Evolutionary conservation across 306 rosid species (phyloP), one percentile per base, ranked within the genome.

Genomic region (Coriaria nepalensis): DNA sequence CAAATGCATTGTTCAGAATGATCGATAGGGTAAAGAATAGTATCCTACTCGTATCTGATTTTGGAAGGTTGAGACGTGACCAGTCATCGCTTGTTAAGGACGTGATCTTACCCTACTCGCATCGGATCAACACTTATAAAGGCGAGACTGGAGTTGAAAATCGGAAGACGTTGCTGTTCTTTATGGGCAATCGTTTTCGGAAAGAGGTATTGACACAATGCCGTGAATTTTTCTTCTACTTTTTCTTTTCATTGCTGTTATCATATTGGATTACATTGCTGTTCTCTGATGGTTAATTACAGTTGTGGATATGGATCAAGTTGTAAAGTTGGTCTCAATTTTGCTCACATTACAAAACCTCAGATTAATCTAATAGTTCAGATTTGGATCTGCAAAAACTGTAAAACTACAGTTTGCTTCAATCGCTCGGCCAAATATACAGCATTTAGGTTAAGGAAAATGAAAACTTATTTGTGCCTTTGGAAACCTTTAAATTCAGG

Each of bases 21-120:
- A 53, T 85, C 6, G 92, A 85, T 50, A 63, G 42, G 70, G 62
- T 85, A 0, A 85, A 76, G 58, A 85, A 71, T 32, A 66, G 68
- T 7, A 79, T 85, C 11, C 9, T 90, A 58, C 84, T 90, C 4
- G 82, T 90, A 0, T 75, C 92, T 7, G 95, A 90, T 70, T 90
- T 90, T 32, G 98, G 98, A 32, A 55, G 95, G 67, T 49, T 90
- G 67, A 61, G 76, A 43, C 45, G 66, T 0, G 94, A 90, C 52
- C 98, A 90, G 67, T 95, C 92, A 0, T 90, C 98, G 14, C 66
- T 90, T 34, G 70, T 85, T 35, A 90, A 90, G 79, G 98, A 90
- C 55, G 73, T 90, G 10, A 68, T 90, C 9, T 45, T 90, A 37
- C 98, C 98, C 0, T 90, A 90, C 45, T 79, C 98, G 10, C 95